Base-by-base conservation (phyloP, 2,329 filamentous ascomycete species). In the Aspergillus quadrilineatus region DNA sequence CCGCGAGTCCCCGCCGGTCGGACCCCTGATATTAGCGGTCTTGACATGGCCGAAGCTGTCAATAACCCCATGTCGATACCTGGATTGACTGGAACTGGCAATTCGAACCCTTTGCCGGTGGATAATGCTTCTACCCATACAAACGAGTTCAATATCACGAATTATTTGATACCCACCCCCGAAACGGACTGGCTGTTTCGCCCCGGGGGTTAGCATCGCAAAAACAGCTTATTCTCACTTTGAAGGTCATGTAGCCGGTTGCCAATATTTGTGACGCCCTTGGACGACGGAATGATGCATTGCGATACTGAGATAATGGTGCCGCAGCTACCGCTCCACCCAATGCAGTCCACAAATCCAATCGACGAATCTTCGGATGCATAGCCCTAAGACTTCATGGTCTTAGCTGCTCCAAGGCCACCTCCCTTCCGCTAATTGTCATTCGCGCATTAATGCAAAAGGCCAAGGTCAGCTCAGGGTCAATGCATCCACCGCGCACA, bases 1-100 rank as follows among this genome's bases (percentile, higher is more conserved):
- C 92, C 92, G 1, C 80, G 91, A 15, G 77, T 96, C 26, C 82
- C 83, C 0, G 73, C 76, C 17, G 55, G 68, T 4, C 67, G 73
- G 5, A 67, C 68, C 1, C 60, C 67, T 9, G 68, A 69, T 22
- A 62, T 66, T 3, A 55, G 53, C 7, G 62, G 63, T 32, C 49
- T 70, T n/a, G 67, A 68, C 28, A 67, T 71, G 4, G 50, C 57
- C 4, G 65, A 61, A 6, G 12, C 67, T 8, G 65, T 67, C 22
- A 61, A 64, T 12, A 68, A 74, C 46, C 70, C 69, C 4, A 74
- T 73, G 67, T 72, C 72, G 2, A 73, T 74, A 10, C 66, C 73
- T 56, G 71, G 71, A 1, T 51, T 74, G 9, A 73, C 72, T 6
- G 61, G 58, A 15, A 50, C 57, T 2, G 60, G 56, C 4, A 58